Conservation (phyloP, 2,329 filamentous ascomycete species). For the Fusarium austroafricanum region DNA sequence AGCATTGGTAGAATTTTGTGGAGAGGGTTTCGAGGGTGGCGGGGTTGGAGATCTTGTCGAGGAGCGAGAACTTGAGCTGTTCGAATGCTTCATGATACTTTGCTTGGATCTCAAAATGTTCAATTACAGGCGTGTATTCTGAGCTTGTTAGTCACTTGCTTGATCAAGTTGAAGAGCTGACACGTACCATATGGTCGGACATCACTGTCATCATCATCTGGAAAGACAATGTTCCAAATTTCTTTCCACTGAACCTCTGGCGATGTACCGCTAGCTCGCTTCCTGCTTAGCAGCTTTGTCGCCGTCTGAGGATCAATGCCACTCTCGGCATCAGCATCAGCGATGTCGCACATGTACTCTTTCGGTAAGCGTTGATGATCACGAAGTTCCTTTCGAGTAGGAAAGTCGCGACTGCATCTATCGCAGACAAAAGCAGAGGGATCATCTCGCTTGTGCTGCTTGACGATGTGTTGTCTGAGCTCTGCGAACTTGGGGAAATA, state of each 20-base stretch:
- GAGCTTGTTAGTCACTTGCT: not conserved
- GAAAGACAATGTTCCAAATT: constrained; percentile 57
- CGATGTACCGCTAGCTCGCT: constrained; percentile 54
- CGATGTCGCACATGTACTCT: constrained; percentile 56
- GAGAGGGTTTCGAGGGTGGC: constrained; percentile 54
- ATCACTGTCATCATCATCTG: constrained; percentile 53
- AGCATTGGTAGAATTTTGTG: constrained; percentile 56
- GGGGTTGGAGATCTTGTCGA: constrained; percentile 54
- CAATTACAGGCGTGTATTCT: constrained; percentile 57
- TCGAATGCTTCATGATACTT: constrained; percentile 52
- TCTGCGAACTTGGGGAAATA: constrained; percentile 57
- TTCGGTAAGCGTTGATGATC: constrained; percentile 56
- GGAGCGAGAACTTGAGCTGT: constrained; percentile 49
- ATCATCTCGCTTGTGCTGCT: constrained; percentile 57
- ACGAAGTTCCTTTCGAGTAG: constrained; percentile 53
- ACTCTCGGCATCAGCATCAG: constrained; percentile 55
- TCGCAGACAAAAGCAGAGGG: constrained; percentile 56
- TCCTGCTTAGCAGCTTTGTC: constrained; percentile 55
- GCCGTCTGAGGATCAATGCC: constrained; percentile 56
- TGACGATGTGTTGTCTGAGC: constrained; percentile 57
- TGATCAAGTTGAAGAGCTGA: rapidly evolving
- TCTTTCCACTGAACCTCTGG: constrained; percentile 55
- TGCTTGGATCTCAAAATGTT: constrained; percentile 55
- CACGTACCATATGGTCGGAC: constrained; percentile 49
- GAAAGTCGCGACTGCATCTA: constrained; percentile 55